Conservation (phyloP, 2,329 filamentous ascomycete species). For the Xylariaceae sp. region DNA sequence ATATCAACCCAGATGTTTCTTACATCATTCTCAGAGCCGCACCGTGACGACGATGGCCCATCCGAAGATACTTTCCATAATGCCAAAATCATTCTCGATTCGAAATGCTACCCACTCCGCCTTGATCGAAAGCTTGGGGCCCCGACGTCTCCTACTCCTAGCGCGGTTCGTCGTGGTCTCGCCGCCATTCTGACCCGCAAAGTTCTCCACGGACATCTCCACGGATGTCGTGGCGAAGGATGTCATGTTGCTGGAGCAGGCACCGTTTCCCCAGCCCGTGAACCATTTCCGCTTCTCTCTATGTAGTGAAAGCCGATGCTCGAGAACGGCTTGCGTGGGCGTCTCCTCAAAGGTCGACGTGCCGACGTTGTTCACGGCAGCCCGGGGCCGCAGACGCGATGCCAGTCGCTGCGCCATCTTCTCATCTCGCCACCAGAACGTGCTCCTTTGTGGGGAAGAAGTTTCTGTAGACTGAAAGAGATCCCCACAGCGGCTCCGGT, state of each 20-base stretch:
- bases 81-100: conserved; percentile 45
- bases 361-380: conserved; percentile 5
- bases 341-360: conserved; percentile 6
- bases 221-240: conserved; percentile 3
- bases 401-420: conserved; percentile 42
- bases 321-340: conserved; percentile 29
- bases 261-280: conserved; percentile 25
- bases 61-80: conserved; percentile 47
- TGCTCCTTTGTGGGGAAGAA: conserved; percentile 1
- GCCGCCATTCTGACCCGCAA: not conserved
- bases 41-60: conserved; percentile 45
- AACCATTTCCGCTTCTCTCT: conserved; percentile 32
- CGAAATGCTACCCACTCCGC: conserved; percentile 47
- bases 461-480: conserved; percentile 1
- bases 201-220: conserved; percentile 1
- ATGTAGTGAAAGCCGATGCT: conserved; percentile 28
- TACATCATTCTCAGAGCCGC: conserved; percentile 20
- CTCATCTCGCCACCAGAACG: conserved; percentile 45
- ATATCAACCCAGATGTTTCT: not conserved
- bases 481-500: conserved; percentile 42
- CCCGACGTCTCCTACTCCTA: not conserved
- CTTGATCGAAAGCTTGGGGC: conserved; percentile 37
- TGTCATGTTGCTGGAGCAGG: conserved; percentile 7
- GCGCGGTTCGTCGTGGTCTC: conserved; percentile 18
- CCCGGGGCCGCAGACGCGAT: conserved; percentile 37